phyloP scores from a whole-genome alignment of 163 green algal species.

The Chloroidium sp. region DNA sequence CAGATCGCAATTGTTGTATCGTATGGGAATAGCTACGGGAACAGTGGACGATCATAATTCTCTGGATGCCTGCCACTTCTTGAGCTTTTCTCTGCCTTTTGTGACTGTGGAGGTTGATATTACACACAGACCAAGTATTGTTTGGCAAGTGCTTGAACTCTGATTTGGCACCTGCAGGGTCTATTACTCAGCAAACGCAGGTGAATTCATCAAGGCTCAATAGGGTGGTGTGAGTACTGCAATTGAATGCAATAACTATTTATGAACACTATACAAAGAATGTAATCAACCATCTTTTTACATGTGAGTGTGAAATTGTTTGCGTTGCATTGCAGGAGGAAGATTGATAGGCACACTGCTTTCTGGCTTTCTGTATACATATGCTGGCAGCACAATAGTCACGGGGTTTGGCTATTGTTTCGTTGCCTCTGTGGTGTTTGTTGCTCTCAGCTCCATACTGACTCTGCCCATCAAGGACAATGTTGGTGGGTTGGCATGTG shows the following conservation, averaged over 20 bases:
- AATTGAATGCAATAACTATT: neutral
- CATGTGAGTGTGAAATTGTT: neutral
- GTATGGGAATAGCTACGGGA: neutral
- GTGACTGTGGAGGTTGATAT: neutral
- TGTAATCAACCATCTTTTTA: neutral
- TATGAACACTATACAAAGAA: neutral
- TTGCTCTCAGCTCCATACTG: conserved; percentile 23
- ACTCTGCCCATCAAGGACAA: conserved; percentile 47
- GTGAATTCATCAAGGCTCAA: too few species aligned
- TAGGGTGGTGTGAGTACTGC: too few species aligned
- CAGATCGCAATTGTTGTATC: conserved; percentile 71
- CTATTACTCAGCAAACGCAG: too few species aligned
- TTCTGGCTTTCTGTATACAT: conserved; percentile 66
- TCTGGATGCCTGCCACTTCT: too few species aligned
- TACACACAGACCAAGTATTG: neutral
- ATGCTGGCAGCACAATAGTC: conserved; percentile 38
- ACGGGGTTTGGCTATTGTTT: conserved; percentile 73
- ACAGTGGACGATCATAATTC: neutral
- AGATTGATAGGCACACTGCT: conserved; percentile 49
- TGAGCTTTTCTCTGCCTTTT: neutral
- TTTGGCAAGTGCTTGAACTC: neutral
- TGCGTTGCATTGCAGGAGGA: neutral
- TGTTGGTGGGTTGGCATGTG: conserved; percentile 32
- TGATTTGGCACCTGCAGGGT: too few species aligned
- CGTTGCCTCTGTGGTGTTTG: conserved; percentile 51